These are phyloP conservation scores for Epichloe uncinata DNA, from an alignment of 2,329 filamentous ascomycete genomes.

Conservation along the genomic window DNA sequence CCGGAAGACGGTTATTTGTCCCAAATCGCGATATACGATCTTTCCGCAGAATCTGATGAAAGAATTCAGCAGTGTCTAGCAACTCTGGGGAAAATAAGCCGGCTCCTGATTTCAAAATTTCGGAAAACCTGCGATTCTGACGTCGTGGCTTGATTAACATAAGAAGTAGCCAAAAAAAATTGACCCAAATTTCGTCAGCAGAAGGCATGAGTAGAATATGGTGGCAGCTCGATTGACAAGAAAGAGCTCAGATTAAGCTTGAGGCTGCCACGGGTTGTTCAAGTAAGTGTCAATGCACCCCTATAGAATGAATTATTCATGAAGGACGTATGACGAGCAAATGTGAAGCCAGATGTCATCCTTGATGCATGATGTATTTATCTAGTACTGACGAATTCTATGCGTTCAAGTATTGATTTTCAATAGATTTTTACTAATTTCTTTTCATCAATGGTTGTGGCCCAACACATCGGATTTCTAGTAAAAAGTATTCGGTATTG, in stretches of 20 bases:
- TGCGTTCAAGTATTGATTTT: too few species aligned
- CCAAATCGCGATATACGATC: conserved; percentile 21
- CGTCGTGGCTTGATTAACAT: background rate
- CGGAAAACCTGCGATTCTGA: background rate
- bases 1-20: conserved; percentile 31
- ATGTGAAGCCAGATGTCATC: background rate
- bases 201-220: too few species aligned
- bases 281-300: background rate
- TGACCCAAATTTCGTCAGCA: too few species aligned
- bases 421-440: too few species aligned
- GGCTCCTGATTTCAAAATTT: background rate
- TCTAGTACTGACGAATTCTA: background rate
- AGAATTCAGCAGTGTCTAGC: conserved; percentile 5
- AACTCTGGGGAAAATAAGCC: background rate
- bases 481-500: too few species aligned
- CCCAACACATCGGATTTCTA: too few species aligned
- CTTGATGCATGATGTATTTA: background rate
- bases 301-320: background rate
- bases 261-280: background rate
- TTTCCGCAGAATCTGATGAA: conserved; percentile 14
- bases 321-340: background rate
- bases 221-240: too few species aligned
- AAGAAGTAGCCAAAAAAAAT: background rate
- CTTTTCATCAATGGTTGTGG: too few species aligned
- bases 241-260: background rate